Evolutionary conservation across 495 filamentous ascomycete genomes (phyloP).

Genomic region (Podospora bellae-mahoneyi): DNA sequence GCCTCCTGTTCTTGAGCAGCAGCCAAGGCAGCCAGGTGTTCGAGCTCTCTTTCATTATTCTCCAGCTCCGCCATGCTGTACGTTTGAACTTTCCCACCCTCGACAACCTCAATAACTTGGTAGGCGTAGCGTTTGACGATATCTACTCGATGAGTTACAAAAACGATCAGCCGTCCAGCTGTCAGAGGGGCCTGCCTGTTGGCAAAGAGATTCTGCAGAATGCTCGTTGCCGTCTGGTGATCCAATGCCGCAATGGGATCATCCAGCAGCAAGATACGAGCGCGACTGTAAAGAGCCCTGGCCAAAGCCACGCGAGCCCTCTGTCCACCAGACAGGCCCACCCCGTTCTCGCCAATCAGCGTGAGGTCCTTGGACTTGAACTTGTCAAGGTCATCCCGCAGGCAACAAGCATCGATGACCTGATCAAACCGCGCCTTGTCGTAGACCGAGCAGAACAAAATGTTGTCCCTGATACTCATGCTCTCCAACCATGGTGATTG

Average conservation of each 20-base stretch:
- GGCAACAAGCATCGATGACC: slow-evolving; percentile 86
- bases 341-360: slow-evolving; percentile 92
- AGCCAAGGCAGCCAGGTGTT: slow-evolving; percentile 19
- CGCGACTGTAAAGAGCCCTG: slow-evolving; percentile 86
- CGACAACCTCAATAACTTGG: slow-evolving; percentile 63
- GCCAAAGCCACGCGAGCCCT: slow-evolving; percentile 90
- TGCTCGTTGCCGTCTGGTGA: slow-evolving; percentile 71
- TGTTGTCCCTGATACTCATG: slow-evolving; percentile 85
- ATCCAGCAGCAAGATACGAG: slow-evolving; percentile 90
- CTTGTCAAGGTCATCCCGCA: slow-evolving; percentile 82
- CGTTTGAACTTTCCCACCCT: slow-evolving; percentile 50
- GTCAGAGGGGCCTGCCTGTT: slow-evolving; percentile 53
- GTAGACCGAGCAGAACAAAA: slow-evolving; percentile 70
- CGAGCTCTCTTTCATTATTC: slow-evolving; percentile 26
- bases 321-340: slow-evolving; percentile 93
- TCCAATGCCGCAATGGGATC: slow-evolving; percentile 94
- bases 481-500: slow-evolving; percentile 89
- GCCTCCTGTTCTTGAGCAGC: not conserved
- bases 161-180: slow-evolving; percentile 58
- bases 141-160: slow-evolving; percentile 77
- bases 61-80: slow-evolving; percentile 39
- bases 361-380: slow-evolving; percentile 93
- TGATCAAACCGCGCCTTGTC: slow-evolving; percentile 80
- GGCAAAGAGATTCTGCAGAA: slow-evolving; percentile 64
- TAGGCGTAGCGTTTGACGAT: slow-evolving; percentile 62